Conservation (phyloP, 2,329 filamentous ascomycete genomes). For the Neonectria sp. region DNA sequence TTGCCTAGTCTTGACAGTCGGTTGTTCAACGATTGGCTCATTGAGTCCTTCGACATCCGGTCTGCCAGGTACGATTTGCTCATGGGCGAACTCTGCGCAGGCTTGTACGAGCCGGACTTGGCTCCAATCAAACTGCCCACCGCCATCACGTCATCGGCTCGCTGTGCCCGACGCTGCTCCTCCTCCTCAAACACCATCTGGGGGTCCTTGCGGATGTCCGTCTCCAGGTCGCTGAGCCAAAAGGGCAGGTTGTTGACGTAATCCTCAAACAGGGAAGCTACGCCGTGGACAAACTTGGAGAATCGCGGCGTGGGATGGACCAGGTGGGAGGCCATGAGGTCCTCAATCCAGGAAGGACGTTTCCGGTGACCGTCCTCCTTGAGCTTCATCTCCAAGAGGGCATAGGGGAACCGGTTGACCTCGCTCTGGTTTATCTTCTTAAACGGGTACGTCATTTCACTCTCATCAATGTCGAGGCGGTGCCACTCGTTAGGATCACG, state of each 20-base stretch:
- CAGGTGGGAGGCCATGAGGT: slow-evolving; percentile 92
- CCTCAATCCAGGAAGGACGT: slow-evolving; percentile 87
- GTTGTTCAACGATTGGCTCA: slow-evolving; percentile 48
- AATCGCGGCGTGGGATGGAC: slow-evolving; percentile 92
- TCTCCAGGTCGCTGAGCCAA: slow-evolving; percentile 93
- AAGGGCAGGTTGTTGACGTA: slow-evolving; percentile 97
- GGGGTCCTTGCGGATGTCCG: slow-evolving; percentile 94
- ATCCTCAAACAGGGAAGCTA: slow-evolving; percentile 93
- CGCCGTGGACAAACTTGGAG: slow-evolving; percentile 96
- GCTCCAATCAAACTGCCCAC: slow-evolving; percentile 89
- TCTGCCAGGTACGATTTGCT: slow-evolving; percentile 76
- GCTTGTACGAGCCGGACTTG: slow-evolving; percentile 68
- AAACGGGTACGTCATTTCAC: slow-evolving; percentile 89
- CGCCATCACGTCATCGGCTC: slow-evolving; percentile 88
- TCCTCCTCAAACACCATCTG: slow-evolving; percentile 92
- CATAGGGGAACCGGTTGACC: slow-evolving; percentile 90
- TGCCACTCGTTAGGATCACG: slow-evolving; percentile 93
- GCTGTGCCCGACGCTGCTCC: slow-evolving; percentile 85
- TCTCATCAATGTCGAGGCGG: slow-evolving; percentile 88
- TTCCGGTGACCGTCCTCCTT: slow-evolving; percentile 76
- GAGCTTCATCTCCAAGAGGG: slow-evolving; percentile 93
- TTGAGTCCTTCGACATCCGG: slow-evolving; percentile 61
- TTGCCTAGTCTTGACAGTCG: slow-evolving; percentile 42
- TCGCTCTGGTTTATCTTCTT: slow-evolving; percentile 90
- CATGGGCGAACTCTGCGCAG: slow-evolving; percentile 76